These are phyloP conservation scores for Hypomyces rosellus DNA, from an alignment of 2,329 filamentous ascomycete genomes.

Conservation along the genomic window DNA sequence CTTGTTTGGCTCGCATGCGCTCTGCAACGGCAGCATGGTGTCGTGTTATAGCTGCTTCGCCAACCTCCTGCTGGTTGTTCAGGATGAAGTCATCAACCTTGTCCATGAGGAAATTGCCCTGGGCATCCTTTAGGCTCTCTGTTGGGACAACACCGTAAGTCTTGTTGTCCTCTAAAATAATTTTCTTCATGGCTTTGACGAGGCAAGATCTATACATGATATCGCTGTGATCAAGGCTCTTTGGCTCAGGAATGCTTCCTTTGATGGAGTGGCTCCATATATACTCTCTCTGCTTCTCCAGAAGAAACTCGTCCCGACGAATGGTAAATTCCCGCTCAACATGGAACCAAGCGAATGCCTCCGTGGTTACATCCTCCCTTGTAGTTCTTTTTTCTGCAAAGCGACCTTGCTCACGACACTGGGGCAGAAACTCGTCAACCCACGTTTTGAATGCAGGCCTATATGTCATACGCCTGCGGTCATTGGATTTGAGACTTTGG, in stretches of 20 bases:
- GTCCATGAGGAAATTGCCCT: constrained; percentile 40
- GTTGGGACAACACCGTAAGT: constrained; percentile 30
- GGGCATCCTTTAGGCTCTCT: constrained; percentile 23
- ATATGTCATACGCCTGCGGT: constrained; percentile 48
- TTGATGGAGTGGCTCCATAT: constrained; percentile 44
- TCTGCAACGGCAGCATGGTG: constrained; percentile 16
- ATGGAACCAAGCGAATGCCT: constrained; percentile 48
- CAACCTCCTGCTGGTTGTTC: constrained; percentile 32
- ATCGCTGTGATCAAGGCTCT: constrained; percentile 19
- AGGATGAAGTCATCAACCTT: constrained; percentile 37
- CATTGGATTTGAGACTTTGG: constrained; percentile 44
- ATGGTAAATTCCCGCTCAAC: constrained; percentile 37
- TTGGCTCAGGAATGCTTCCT: constrained; percentile 23
- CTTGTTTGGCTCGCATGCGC: neutral
- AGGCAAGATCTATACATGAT: constrained; percentile 27
- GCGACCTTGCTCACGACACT: constrained; percentile 35
- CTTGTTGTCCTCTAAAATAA: constrained; percentile 41
- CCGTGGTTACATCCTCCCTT: constrained; percentile 42
- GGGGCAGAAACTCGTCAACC: constrained; percentile 57
- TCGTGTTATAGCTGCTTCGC: constrained; percentile 24
- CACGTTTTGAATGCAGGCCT: constrained; percentile 55
- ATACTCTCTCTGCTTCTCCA: constrained; percentile 32
- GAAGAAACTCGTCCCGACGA: constrained; percentile 35
- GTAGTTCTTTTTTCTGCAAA: constrained; percentile 24
- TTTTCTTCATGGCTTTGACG: constrained; percentile 39